A percentile compares a stretch with the other conserved stretches of the same genome.
Evolutionary conservation across 2,329 filamentous ascomycete genomes (phyloP).

Genomic region (Penicillium vulpinum): DNA sequence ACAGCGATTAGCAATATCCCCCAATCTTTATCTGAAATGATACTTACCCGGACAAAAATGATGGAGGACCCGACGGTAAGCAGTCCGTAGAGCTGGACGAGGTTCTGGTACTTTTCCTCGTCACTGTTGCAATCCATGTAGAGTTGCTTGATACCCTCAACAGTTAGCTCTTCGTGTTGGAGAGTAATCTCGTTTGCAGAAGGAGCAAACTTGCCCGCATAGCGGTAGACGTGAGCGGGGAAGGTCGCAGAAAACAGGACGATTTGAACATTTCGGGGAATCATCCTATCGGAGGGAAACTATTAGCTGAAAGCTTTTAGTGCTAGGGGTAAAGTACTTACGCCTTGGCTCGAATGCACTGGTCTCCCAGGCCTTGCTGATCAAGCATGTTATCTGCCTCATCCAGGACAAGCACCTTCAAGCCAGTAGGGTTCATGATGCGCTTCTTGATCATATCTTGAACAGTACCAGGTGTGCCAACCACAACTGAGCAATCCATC

Average conservation of each 20-base stretch:
- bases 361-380: conserved; percentile 89
- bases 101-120: conserved; percentile 78
- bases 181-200: conserved; percentile 84
- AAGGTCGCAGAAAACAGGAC: conserved; percentile 96
- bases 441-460: conserved; percentile 79
- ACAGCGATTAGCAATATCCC: conserved; percentile 19
- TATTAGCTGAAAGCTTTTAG: conserved; percentile 32
- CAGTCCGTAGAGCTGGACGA: conserved; percentile 90
- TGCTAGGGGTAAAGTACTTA: conserved; percentile 48
- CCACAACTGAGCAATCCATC: conserved; percentile 75
- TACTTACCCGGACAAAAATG: conserved; percentile 85
- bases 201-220: conserved; percentile 81
- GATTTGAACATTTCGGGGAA: conserved; percentile 76
- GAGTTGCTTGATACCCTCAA: conserved; percentile 96
- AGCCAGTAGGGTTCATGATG: conserved; percentile 67
- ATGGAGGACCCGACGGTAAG: conserved; percentile 98
- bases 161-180: conserved; percentile 86
- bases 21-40: not conserved
- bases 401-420: conserved; percentile 86
- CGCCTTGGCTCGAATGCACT: conserved; percentile 87
- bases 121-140: conserved; percentile 90
- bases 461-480: conserved; percentile 92
- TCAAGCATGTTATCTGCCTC: conserved; percentile 99
- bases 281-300: conserved; percentile 54
- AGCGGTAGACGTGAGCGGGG: conserved; percentile 79